Conservation (phyloP, 179 eudicot species). For the Spinacia oleracea region DNA sequence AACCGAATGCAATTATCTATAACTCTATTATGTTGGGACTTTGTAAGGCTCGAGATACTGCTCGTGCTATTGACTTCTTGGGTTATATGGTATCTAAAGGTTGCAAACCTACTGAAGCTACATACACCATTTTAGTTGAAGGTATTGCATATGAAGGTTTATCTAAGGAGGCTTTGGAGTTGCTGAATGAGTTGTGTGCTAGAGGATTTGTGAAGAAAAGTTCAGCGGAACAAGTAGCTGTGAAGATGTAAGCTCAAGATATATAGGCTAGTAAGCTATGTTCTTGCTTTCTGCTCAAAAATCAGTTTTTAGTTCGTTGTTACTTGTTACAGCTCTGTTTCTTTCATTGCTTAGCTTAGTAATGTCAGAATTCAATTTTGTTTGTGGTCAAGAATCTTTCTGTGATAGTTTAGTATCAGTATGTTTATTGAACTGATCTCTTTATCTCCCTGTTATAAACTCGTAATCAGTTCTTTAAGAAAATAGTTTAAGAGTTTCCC, state of each 20-base stretch:
- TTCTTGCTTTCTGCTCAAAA: background rate
- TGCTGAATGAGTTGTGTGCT: conserved; percentile 65
- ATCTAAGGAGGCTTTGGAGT: conserved; percentile 66
- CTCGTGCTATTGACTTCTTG: conserved; percentile 77
- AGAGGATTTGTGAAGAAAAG: conserved; percentile 76
- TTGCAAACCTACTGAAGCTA: conserved; percentile 76
- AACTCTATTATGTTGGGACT: conserved; percentile 79
- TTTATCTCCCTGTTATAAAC: background rate
- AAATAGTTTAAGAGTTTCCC: background rate
- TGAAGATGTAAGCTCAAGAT: conserved; percentile 44
- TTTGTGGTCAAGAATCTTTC: conserved; percentile 23
- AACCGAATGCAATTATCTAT: conserved; percentile 71
- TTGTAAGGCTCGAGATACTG: conserved; percentile 75
- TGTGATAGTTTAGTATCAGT: background rate
- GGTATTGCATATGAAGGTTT: conserved; percentile 83
- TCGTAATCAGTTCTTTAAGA: background rate
- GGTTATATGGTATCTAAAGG: conserved; percentile 69
- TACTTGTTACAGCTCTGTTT: background rate
- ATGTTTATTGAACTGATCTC: background rate
- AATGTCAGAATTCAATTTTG: conserved; percentile 32
- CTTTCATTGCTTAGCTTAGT: background rate
- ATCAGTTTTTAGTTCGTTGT: background rate
- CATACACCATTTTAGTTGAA: conserved; percentile 70
- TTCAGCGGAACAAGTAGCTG: conserved; percentile 65
- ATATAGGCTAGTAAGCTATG: conserved; percentile 6